Evolutionary conservation across 768 basidiomycete species (phyloP).

Genomic region (Nidula microcarpa): DNA sequence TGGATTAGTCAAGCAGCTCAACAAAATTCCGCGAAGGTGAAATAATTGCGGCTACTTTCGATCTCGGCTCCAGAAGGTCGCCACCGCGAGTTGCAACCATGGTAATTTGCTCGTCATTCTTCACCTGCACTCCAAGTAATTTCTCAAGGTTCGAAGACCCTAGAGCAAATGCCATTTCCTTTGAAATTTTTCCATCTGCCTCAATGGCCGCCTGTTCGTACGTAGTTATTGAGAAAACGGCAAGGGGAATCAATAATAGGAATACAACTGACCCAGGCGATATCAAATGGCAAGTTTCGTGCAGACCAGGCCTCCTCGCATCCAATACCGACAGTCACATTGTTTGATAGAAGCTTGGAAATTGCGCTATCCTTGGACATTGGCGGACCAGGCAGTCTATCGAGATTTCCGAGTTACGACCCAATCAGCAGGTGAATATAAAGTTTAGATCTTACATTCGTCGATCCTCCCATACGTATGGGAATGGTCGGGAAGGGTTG

Average conservation of each 20-base stretch:
- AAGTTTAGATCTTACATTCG: constrained; percentile 42
- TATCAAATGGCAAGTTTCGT: constrained; percentile 75
- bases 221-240: not conserved
- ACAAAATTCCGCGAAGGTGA: constrained; percentile 40
- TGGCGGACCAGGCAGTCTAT: constrained; percentile 58
- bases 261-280: constrained; percentile 64
- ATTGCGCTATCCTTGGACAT: constrained; percentile 43
- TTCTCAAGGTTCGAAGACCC: constrained; percentile 44
- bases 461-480: constrained; percentile 59
- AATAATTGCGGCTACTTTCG: constrained; percentile 51
- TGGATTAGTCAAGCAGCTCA: constrained; percentile 21
- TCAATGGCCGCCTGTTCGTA: constrained; percentile 38
- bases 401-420: not conserved
- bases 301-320: constrained; percentile 61
- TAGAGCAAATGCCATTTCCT: constrained; percentile 40
- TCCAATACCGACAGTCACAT: constrained; percentile 72
- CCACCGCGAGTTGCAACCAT: constrained; percentile 54
- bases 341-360: constrained; percentile 56
- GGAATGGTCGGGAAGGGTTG: constrained; percentile 65
- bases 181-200: constrained; percentile 32
- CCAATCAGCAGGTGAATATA: not conserved
- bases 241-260: not conserved
- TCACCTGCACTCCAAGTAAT: constrained; percentile 29
- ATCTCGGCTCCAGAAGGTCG: constrained; percentile 42
- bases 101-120: constrained; percentile 35